Evolutionary conservation across 2,329 filamentous ascomycete genomes (phyloP).

Genomic region (Sclerotinia trifoliorum): DNA sequence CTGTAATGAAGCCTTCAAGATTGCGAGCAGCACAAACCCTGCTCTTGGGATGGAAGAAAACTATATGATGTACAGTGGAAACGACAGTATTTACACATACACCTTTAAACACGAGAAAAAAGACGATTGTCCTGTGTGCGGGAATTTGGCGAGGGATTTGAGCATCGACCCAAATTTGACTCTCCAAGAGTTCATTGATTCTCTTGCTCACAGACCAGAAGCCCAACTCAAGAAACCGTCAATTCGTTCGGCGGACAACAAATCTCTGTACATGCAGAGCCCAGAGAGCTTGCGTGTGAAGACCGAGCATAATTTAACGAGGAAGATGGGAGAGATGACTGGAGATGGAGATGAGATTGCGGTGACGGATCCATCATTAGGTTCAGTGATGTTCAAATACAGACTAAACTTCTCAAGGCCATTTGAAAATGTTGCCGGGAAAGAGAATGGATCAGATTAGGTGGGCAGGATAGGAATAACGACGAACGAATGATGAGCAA

Average conservation of each 20-base stretch:
- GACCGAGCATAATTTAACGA: constrained; percentile 77
- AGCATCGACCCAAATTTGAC: constrained; percentile 69
- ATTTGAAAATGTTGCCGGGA: constrained; percentile 15
- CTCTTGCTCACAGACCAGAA: constrained; percentile 77
- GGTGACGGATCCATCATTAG: constrained; percentile 88
- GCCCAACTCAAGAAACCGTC: constrained; percentile 93
- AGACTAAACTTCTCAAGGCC: constrained; percentile 35
- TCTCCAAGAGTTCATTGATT: constrained; percentile 81
- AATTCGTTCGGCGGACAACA: constrained; percentile 74
- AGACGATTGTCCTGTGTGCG: constrained; percentile 91
- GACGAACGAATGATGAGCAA: constrained; percentile 4
- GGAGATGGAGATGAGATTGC: constrained; percentile 81
- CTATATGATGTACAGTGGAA: constrained; percentile 99
- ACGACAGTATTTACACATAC: constrained; percentile 94
- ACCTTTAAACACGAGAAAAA: constrained; percentile 96
- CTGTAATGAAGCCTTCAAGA: constrained; percentile 96
- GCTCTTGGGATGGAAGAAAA: constrained; percentile 76
- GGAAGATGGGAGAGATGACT: constrained; percentile 75
- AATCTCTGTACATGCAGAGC: constrained; percentile 86
- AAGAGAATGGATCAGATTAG: constrained; percentile 5
- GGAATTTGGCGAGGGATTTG: constrained; percentile 74
- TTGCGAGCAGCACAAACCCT: constrained; percentile 79
- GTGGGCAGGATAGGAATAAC: background rate
- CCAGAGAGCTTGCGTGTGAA: constrained; percentile 79
- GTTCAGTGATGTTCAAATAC: constrained; percentile 45